A percentile compares a stretch with the other conserved stretches of the same genome.
phyloP scores from a whole-genome alignment of 768 basidiomycete species.

The Porpolomopsis calyptriformis region DNA sequence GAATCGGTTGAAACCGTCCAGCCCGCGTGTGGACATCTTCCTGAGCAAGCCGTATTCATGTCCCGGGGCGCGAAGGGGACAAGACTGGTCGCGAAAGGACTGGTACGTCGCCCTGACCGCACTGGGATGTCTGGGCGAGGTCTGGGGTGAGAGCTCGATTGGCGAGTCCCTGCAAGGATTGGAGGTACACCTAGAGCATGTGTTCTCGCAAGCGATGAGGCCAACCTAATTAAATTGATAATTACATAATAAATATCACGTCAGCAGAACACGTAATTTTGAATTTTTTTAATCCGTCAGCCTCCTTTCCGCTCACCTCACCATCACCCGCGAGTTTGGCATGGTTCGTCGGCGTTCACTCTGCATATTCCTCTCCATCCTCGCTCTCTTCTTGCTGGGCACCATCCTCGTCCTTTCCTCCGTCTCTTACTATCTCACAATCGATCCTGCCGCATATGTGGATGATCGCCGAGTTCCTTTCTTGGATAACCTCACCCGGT shows the following conservation, averaged over 20 bases:
- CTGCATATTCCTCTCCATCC: constrained; percentile 34
- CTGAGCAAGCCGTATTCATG: constrained; percentile 36
- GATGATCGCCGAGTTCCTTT: constrained; percentile 64
- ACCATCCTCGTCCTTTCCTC: constrained; percentile 89
- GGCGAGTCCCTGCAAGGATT: constrained; percentile 39
- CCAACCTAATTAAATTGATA: constrained; percentile 20
- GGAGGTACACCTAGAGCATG: constrained; percentile 34
- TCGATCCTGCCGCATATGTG: constrained; percentile 70
- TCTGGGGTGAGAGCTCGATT: constrained; percentile 47
- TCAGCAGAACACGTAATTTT: no score
- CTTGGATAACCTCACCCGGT: constrained; percentile 42
- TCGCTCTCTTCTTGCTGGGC: constrained; percentile 74
- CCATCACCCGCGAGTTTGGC: constrained; percentile 7
- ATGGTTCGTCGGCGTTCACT: constrained; percentile 39
- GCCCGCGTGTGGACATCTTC: constrained; percentile 43
- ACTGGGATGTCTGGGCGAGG: constrained; percentile 36
- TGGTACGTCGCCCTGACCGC: constrained; percentile 47
- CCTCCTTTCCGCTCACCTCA: no score
- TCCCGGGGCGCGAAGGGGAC: constrained; percentile 51
- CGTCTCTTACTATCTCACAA: constrained; percentile 80
- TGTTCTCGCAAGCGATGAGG: constrained; percentile 38
- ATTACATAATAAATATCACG: no score
- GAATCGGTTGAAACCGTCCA: constrained; percentile 22
- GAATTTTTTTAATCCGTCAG: no score
- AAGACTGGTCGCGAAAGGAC: constrained; percentile 62